These are phyloP conservation scores for Puya raimondii DNA, from an alignment of 176 grass and related monocot genomes.

Conservation along the genomic window DNA sequence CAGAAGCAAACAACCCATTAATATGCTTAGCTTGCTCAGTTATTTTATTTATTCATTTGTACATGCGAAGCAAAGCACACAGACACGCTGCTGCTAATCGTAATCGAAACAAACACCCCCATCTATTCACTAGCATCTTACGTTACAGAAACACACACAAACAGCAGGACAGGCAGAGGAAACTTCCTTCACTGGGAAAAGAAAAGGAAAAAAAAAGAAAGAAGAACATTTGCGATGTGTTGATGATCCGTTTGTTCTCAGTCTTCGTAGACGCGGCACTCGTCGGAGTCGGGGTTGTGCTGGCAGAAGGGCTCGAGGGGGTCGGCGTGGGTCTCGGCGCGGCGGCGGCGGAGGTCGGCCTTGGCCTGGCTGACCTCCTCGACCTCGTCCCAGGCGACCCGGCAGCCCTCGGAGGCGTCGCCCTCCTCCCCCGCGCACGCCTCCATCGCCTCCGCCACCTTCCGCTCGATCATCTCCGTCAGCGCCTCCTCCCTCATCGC, in stretches of 20 bases:
- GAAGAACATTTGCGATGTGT: too few species aligned
- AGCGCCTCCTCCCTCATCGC: slow-evolving; percentile 43
- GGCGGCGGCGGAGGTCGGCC: slow-evolving; percentile 49
- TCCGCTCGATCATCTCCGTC: slow-evolving; percentile 64
- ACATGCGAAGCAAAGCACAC: too few species aligned
- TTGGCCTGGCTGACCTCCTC: slow-evolving; percentile 71
- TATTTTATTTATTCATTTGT: too few species aligned
- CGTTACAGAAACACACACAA: too few species aligned
- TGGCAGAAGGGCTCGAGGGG: slow-evolving; percentile 63
- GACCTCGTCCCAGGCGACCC: slow-evolving; percentile 79
- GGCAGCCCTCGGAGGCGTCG: slow-evolving; percentile 25
- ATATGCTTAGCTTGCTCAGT: too few species aligned
- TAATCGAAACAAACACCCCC: too few species aligned
- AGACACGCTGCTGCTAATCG: too few species aligned
- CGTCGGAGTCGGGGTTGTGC: slow-evolving; percentile 39
- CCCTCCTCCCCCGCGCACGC: slow-evolving; percentile 28
- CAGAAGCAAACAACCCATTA: too few species aligned
- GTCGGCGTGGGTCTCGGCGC: slow-evolving; percentile 35
- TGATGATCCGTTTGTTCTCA: neutral
- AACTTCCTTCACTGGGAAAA: too few species aligned
- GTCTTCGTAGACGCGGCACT: slow-evolving; percentile 49
- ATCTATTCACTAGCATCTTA: too few species aligned
- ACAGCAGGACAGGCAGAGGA: too few species aligned
- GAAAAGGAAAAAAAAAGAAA: too few species aligned
- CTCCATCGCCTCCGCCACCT: slow-evolving; percentile 66